These are phyloP conservation scores for Odontarrhena argentea DNA, from an alignment of 345 rosid genomes.

Conservation along the genomic window DNA sequence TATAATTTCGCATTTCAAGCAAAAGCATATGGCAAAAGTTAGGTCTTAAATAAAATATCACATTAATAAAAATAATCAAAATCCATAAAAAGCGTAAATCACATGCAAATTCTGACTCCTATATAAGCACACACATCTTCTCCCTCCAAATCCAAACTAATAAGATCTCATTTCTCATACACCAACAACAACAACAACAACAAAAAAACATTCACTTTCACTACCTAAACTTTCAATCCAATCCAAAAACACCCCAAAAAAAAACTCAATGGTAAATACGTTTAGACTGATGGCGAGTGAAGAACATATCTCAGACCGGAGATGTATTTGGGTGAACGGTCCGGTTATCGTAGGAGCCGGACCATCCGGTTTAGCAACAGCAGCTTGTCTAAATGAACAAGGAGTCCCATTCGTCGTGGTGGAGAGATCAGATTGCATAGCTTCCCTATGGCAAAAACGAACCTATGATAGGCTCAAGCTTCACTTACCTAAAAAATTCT, in stretches of 20 bases:
- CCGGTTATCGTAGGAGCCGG: constrained; percentile 60
- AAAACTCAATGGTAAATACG: constrained; percentile 48
- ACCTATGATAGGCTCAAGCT: constrained; percentile 56
- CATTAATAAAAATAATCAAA: not conserved
- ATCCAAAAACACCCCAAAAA: constrained; percentile 8
- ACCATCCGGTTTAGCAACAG: constrained; percentile 56
- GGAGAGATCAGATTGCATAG: constrained; percentile 55
- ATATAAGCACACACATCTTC: constrained; percentile 24
- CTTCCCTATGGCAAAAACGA: constrained; percentile 54
- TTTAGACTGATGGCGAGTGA: constrained; percentile 48
- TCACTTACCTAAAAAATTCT: constrained; percentile 56
- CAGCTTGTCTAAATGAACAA: constrained; percentile 52
- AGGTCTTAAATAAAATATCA: constrained; percentile 30
- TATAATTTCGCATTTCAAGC: constrained; percentile 31
- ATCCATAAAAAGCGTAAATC: constrained; percentile 31
- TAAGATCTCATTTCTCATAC: constrained; percentile 24
- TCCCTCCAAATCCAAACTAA: constrained; percentile 37
- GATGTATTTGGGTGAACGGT: constrained; percentile 47
- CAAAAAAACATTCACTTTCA: constrained; percentile 15
- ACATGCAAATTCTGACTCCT: constrained; percentile 30
- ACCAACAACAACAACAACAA: not conserved
- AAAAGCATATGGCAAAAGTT: constrained; percentile 34
- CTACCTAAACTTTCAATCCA: constrained; percentile 22
- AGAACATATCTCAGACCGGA: constrained; percentile 47
- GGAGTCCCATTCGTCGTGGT: constrained; percentile 52